Percentiles rank a stretch among this genome's conserved stretches.
Conservation (phyloP, 208 protist species). For the Acanthamoeba quina region DNA sequence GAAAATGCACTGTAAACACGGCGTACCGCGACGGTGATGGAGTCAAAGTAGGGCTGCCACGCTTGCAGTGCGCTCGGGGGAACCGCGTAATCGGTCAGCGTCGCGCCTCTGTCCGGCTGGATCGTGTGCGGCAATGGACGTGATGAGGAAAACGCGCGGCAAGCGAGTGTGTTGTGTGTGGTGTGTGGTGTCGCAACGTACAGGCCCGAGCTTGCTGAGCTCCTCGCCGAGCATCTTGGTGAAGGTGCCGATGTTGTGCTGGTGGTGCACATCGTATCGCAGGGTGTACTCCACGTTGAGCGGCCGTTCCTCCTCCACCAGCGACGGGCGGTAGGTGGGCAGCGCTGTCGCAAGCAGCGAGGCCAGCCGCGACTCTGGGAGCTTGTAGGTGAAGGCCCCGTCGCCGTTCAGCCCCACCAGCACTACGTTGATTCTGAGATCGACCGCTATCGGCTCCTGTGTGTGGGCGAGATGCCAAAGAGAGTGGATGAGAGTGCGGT, state of each 20-base stretch:
- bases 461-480: background rate
- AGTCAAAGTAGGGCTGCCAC: conserved; percentile 1
- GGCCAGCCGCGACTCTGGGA: background rate
- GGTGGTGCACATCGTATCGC: conserved; percentile 35
- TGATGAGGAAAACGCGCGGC: no score
- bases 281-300: conserved; percentile 33
- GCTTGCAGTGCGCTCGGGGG: background rate
- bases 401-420: conserved; percentile 37
- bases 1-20: background rate
- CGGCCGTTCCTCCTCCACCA: background rate
- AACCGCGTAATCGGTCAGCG: background rate
- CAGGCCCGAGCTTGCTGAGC: background rate
- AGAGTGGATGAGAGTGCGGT: background rate
- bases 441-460: background rate
- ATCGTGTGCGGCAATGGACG: background rate
- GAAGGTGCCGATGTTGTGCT: background rate
- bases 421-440: background rate
- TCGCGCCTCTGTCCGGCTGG: background rate
- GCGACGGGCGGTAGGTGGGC: conserved; percentile 30
- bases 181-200: background rate
- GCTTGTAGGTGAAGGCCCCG: conserved; percentile 18
- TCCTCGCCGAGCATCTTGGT: background rate
- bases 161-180: background rate
- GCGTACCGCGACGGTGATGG: conserved; percentile 15
- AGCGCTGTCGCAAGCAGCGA: background rate